These are phyloP conservation scores for Pseudognaphalium luteoalbum DNA, from an alignment of 129 eudicot genomes.

Conservation along the genomic window DNA sequence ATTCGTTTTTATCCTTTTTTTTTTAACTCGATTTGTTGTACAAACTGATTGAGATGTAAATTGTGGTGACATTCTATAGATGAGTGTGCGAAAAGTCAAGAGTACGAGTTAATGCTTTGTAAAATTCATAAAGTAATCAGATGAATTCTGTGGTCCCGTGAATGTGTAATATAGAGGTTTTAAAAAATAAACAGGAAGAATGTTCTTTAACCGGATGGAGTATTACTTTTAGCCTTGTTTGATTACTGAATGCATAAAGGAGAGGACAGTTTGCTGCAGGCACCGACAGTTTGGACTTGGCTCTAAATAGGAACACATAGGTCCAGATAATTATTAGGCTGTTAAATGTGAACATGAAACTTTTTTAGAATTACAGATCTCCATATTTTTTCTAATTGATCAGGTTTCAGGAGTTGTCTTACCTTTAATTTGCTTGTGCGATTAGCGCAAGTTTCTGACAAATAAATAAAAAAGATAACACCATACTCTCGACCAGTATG, in stretches of 20 bases:
- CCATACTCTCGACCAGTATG: too few species aligned
- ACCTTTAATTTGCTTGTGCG: neutral
- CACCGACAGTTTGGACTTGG: neutral
- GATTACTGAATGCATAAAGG: neutral
- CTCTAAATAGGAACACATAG: neutral
- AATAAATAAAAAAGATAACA: too few species aligned
- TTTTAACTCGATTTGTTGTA: neutral
- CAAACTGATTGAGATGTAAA: neutral
- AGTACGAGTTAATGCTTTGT: neutral
- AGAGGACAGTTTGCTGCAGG: neutral
- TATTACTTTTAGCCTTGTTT: neutral
- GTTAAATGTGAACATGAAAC: slow-evolving; percentile 1
- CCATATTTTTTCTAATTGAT: neutral
- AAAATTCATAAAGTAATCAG: neutral
- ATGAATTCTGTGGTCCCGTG: neutral
- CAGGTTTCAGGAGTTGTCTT: neutral
- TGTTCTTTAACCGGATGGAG: too few species aligned
- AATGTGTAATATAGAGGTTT: too few species aligned
- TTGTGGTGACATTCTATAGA: neutral
- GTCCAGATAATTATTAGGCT: neutral
- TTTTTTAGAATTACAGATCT: neutral
- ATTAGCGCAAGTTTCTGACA: neutral
- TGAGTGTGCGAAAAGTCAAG: neutral
- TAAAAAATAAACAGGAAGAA: too few species aligned
- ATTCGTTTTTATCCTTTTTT: neutral